These are phyloP conservation scores for Oryza punctata DNA, from an alignment of 176 grass and related monocot genomes.

Conservation along the genomic window DNA sequence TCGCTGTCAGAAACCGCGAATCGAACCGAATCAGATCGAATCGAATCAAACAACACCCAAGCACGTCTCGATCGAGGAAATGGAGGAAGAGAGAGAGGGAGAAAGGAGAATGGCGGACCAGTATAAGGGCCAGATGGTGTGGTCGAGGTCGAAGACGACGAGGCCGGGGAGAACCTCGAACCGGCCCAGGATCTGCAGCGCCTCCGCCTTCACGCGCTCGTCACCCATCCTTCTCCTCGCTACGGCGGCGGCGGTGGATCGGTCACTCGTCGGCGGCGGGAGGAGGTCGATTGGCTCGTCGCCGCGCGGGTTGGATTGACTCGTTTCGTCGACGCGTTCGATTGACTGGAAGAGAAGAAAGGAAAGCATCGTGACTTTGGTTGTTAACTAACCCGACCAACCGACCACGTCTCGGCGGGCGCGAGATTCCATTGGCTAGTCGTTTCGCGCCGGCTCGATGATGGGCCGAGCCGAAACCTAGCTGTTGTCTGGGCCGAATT, in stretches of 20 bases:
- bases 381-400: background rate
- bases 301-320: background rate
- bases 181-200: conserved; percentile 66
- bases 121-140: conserved; percentile 98
- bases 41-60: background rate
- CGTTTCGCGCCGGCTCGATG: background rate
- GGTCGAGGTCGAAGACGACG: conserved; percentile 96
- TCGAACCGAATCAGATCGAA: background rate
- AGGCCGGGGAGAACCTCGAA: conserved; percentile 72
- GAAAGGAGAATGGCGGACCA: conserved; percentile 40
- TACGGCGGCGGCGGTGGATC: background rate
- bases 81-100: too few species aligned
- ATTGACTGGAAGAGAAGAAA: background rate
- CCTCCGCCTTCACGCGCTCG: conserved; percentile 74
- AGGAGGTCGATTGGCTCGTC: background rate
- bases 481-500: background rate
- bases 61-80: background rate
- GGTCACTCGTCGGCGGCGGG: background rate
- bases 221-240: conserved; percentile 45
- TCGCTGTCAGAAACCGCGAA: conserved; percentile 53
- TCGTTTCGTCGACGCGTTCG: background rate
- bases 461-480: background rate
- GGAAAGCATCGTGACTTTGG: background rate
- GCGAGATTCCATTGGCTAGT: background rate
- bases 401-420: background rate